Evolutionary conservation across 495 filamentous ascomycete genomes (phyloP).

Genomic region (Podospora conica): DNA sequence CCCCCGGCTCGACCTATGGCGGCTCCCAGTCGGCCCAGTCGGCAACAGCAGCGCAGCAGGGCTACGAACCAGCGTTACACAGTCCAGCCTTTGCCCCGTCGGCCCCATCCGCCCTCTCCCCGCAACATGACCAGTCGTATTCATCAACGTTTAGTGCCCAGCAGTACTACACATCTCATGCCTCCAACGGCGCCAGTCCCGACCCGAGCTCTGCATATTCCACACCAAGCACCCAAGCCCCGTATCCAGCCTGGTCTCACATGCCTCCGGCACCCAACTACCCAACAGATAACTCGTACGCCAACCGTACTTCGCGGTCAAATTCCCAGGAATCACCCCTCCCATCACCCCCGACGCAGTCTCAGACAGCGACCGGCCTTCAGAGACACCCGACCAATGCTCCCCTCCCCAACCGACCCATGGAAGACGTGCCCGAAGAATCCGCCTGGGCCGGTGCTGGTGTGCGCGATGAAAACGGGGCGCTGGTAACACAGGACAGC

Average conservation of each 20-base stretch:
- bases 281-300: constrained; percentile 37
- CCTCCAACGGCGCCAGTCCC: constrained; percentile 27
- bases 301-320: constrained; percentile 35
- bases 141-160: constrained; percentile 18
- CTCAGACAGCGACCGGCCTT: constrained; percentile 29
- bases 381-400: constrained; percentile 50
- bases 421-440: constrained; percentile 38
- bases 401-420: constrained; percentile 48
- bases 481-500: constrained; percentile 41
- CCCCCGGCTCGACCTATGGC: constrained; percentile 25
- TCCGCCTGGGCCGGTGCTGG: constrained; percentile 29
- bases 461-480: constrained; percentile 26
- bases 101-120: constrained; percentile 13
- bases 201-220: constrained; percentile 26
- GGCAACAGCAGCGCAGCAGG: constrained; percentile 26
- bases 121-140: constrained; percentile 27
- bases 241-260: constrained; percentile 41
- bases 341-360: constrained; percentile 33
- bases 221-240: constrained; percentile 31
- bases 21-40: constrained; percentile 25
- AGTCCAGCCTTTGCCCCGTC: constrained; percentile 30
- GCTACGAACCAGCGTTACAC: constrained; percentile 32
- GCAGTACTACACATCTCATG: constrained; percentile 25
- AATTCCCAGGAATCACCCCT: constrained; percentile 38
- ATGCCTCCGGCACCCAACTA: constrained; percentile 44